Conservation (phyloP, 2,329 filamentous ascomycete genomes). For the Talaromyces sp. region DNA sequence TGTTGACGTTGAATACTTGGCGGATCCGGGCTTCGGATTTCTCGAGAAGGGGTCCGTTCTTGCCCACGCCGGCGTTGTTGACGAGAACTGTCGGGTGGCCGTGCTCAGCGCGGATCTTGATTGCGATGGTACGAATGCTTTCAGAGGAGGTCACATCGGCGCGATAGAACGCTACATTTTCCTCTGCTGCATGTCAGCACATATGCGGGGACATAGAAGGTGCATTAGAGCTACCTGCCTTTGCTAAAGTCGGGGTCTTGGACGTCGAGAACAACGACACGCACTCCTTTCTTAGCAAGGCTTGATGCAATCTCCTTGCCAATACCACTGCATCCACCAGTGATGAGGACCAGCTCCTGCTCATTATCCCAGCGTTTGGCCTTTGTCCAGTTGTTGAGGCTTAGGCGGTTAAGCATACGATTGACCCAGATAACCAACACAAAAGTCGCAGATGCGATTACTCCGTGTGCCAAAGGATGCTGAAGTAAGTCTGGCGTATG, state of each 20-base stretch:
- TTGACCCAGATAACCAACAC: background rate
- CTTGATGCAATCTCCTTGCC: background rate
- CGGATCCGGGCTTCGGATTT: background rate
- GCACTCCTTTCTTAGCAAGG: background rate
- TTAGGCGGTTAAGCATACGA: background rate
- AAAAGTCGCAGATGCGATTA: background rate
- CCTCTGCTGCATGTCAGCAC: background rate
- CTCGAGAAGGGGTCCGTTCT: background rate
- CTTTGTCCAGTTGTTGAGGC: background rate
- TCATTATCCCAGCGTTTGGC: background rate
- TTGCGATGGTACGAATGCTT: background rate
- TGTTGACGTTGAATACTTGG: background rate
- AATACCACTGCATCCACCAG: background rate
- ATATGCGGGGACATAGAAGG: too few species aligned
- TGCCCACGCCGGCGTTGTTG: background rate
- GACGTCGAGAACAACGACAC: background rate
- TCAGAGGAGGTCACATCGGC: background rate
- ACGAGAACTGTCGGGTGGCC: background rate
- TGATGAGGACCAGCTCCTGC: background rate
- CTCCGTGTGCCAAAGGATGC: background rate
- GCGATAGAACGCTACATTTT: background rate
- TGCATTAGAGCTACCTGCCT: background rate
- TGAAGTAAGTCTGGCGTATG: background rate
- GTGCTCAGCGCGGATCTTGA: background rate
- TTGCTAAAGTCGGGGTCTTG: background rate